phyloP scores from a whole-genome alignment of 2,329 filamentous ascomycete genomes.

The Tolypocladium nubicola region DNA sequence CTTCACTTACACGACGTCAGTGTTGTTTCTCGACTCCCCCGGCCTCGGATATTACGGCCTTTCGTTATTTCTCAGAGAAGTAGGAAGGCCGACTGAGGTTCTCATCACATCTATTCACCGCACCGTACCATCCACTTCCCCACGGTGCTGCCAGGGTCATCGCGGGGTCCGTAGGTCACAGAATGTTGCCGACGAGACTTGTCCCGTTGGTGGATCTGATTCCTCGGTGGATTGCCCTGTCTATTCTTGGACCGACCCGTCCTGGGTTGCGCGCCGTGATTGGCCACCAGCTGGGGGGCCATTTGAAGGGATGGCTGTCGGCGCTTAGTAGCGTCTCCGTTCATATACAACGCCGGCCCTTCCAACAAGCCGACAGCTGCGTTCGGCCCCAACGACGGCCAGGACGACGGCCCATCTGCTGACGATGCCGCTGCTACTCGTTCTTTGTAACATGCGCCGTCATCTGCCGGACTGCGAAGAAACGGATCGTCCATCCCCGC shows the following conservation, averaged over 20 bases:
- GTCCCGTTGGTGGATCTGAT: neutral
- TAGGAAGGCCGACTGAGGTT: neutral
- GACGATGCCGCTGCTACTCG: neutral
- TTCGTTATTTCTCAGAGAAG: neutral
- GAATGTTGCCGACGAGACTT: neutral
- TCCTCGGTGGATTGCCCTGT: neutral
- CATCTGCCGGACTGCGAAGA: neutral
- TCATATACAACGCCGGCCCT: neutral
- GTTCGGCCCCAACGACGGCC: neutral
- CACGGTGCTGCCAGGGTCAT: too few species aligned
- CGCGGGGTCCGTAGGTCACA: too few species aligned
- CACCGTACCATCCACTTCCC: too few species aligned
- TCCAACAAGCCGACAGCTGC: neutral
- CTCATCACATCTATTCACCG: neutral
- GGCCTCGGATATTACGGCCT: neutral
- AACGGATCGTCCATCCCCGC: neutral
- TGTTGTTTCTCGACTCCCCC: neutral
- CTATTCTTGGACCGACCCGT: neutral
- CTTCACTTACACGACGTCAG: neutral
- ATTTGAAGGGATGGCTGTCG: neutral
- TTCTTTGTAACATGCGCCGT: neutral
- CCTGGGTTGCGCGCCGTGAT: neutral
- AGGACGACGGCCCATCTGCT: neutral
- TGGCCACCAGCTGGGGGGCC: constrained; percentile 1
- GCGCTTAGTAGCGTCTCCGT: constrained; percentile 5